A percentile compares a stretch with the other conserved stretches of the same genome.
phyloP scores from a whole-genome alignment of 1,139 yeast species.

The Yamadazyma spencermartinsiae region DNA sequence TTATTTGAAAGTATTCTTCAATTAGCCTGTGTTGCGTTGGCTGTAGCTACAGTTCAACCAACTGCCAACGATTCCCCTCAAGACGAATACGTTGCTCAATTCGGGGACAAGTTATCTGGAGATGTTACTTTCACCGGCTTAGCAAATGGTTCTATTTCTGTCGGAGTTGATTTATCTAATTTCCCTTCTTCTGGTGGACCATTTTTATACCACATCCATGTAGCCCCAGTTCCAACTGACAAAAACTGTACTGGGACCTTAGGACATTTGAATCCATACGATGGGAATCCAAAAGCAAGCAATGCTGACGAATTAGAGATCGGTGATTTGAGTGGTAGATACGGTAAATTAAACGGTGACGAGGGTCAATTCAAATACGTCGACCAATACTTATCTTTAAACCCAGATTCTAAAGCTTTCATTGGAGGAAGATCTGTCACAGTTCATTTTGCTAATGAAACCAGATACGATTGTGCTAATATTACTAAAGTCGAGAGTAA shows the following conservation, averaged over 20 bases:
- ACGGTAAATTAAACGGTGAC: slow-evolving; percentile 31
- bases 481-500: slow-evolving; percentile 21
- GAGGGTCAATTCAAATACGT: slow-evolving; percentile 26
- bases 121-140: slow-evolving; percentile 31
- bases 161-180: slow-evolving; percentile 30
- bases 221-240: slow-evolving; percentile 35
- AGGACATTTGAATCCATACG: slow-evolving; percentile 42
- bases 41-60: slow-evolving; percentile 17
- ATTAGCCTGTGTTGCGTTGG: slow-evolving; percentile 15
- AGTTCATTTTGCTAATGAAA: slow-evolving; percentile 32
- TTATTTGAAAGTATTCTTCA: slow-evolving; percentile 5
- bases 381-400: slow-evolving; percentile 41
- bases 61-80: slow-evolving; percentile 21
- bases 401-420: slow-evolving; percentile 33
- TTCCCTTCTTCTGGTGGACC: slow-evolving; percentile 43
- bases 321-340: slow-evolving; percentile 47
- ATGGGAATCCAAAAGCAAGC: slow-evolving; percentile 31
- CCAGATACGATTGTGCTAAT: slow-evolving; percentile 45
- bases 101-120: slow-evolving; percentile 24
- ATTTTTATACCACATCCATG: slow-evolving; percentile 45
- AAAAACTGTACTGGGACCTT: slow-evolving; percentile 43
- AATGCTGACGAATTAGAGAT: slow-evolving; percentile 29
- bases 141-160: slow-evolving; percentile 33
- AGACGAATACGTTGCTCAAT: slow-evolving; percentile 18
- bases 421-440: slow-evolving; percentile 42